These are phyloP conservation scores for Lophiotrema nucula DNA, from an alignment of 495 filamentous ascomycete species.

Conservation along the genomic window DNA sequence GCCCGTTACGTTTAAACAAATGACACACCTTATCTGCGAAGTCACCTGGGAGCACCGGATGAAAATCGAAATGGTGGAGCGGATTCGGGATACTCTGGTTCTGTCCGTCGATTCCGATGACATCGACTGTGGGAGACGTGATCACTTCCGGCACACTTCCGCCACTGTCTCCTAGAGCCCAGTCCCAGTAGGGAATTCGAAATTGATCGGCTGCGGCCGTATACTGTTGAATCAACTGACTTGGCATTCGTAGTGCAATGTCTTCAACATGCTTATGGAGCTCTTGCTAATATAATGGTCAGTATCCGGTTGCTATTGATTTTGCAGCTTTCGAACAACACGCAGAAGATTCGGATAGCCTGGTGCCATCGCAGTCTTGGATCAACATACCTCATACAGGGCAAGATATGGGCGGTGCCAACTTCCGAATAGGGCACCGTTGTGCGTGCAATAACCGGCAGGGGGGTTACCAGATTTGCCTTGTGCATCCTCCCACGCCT, in stretches of 20 bases:
- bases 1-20: no score
- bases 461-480: constrained; percentile 40
- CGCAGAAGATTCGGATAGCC: no score
- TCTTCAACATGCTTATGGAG: constrained; percentile 18
- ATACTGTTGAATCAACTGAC: neutral
- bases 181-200: constrained; percentile 33
- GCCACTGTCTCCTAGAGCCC: constrained; percentile 4
- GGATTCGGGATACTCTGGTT: constrained; percentile 11
- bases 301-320: no score
- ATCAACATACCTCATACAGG: constrained; percentile 20
- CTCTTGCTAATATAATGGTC: constrained; percentile 20
- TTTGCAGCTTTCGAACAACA: no score
- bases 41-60: constrained; percentile 11
- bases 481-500: constrained; percentile 45
- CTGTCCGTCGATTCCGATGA: constrained; percentile 1
- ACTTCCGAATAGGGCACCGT: constrained; percentile 14
- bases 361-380: neutral
- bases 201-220: constrained; percentile 12
- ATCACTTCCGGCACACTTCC: constrained; percentile 13
- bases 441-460: constrained; percentile 48
- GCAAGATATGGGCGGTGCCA: constrained; percentile 33
- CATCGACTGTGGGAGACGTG: neutral
- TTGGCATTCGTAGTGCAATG: neutral
- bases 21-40: constrained; percentile 8
- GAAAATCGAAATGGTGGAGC: constrained; percentile 19